Base-by-base conservation (phyloP, 2,329 filamentous ascomycete genomes). In the Aspergillus tanneri region DNA sequence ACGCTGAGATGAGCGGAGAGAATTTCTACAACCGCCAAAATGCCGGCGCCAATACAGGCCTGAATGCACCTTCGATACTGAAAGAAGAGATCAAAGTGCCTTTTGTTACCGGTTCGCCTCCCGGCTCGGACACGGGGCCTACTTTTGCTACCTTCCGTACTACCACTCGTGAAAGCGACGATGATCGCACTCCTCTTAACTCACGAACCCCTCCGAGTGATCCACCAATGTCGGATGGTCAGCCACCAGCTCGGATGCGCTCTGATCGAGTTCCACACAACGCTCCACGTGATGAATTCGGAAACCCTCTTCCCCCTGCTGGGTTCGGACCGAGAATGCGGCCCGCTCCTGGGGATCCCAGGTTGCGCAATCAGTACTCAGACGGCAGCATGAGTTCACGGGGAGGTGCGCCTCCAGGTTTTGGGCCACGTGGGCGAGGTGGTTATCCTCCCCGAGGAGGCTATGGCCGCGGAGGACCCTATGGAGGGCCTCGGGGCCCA, bases 1-100 rank as follows among this genome's bases (percentile, higher is more conserved):
- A 97, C 66, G 89, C 91, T 6, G 91, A 97, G 67, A 97, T 97
- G 91, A 97, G 88, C 66, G 92, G 92, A 22, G 85, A 93, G 62
- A 93, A 91, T 64, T 96, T 87, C 67, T 96, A 95, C 71, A 87
- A 85, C 61, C 80, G 85, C 50, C 72, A 79, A 59, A 66, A 70
- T 57, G 68, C 68, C 65, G 23, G 60, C 24, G 55, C 64, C 14
- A 55, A 62, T 39, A 50, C 64, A 34, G 61, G 59, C 36, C 21
- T 60, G 16, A 46, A 49, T 23, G 47, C 51, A 12, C 47, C 56
- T 16, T 47, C 49, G 32, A 23, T 51, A 5, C 65, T 81, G 47
- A 73, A 70, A 39, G 66, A 67, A 3, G 76, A 77, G 53, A 80
- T 84, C 6, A 82, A 82, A 16, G 71, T 84, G 44, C 79, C 83